Percentiles rank a stretch among this genome's conserved stretches.
phyloP scores from a whole-genome alignment of 805 yeast genomes.

The Suhomyces sp. region DNA sequence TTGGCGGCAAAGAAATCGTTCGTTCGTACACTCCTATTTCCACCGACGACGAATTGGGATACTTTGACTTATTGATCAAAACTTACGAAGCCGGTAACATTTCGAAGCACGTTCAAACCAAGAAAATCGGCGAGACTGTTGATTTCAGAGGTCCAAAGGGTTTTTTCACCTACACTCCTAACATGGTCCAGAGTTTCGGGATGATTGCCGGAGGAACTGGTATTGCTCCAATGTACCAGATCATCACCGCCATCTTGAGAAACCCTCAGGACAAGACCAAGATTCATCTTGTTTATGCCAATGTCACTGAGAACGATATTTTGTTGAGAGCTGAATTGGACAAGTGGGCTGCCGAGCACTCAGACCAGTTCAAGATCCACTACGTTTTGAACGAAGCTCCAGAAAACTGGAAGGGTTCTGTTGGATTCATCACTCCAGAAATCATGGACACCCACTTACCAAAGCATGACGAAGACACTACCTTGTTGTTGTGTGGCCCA shows the following conservation, averaged over 20 bases:
- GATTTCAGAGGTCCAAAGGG: slow-evolving; percentile 91
- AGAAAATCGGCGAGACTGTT: slow-evolving; percentile 75
- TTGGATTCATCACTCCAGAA: slow-evolving; percentile 79
- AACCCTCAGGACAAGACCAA: slow-evolving; percentile 79
- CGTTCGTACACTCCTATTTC: slow-evolving; percentile 92
- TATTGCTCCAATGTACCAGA: slow-evolving; percentile 93
- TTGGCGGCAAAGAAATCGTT: slow-evolving; percentile 75
- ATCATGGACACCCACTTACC: slow-evolving; percentile 65
- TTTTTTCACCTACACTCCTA: slow-evolving; percentile 75
- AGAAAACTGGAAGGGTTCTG: slow-evolving; percentile 69
- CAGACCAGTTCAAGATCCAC: slow-evolving; percentile 59
- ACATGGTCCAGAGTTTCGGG: slow-evolving; percentile 67
- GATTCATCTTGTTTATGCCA: slow-evolving; percentile 75
- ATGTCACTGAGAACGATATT: slow-evolving; percentile 75
- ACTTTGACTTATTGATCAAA: slow-evolving; percentile 82
- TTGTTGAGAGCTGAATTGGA: slow-evolving; percentile 79
- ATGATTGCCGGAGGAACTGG: slow-evolving; percentile 99
- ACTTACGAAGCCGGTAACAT: slow-evolving; percentile 83
- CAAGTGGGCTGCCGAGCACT: slow-evolving; percentile 51
- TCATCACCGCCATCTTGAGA: slow-evolving; percentile 72
- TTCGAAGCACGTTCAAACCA: slow-evolving; percentile 66
- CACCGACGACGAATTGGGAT: slow-evolving; percentile 72
- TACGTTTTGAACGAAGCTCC: slow-evolving; percentile 76
- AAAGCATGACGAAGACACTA: slow-evolving; percentile 53
- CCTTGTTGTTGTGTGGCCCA: slow-evolving; percentile 88